These are phyloP conservation scores for Rhododendron molle DNA, from an alignment of 148 eudicot genomes.

Conservation along the genomic window DNA sequence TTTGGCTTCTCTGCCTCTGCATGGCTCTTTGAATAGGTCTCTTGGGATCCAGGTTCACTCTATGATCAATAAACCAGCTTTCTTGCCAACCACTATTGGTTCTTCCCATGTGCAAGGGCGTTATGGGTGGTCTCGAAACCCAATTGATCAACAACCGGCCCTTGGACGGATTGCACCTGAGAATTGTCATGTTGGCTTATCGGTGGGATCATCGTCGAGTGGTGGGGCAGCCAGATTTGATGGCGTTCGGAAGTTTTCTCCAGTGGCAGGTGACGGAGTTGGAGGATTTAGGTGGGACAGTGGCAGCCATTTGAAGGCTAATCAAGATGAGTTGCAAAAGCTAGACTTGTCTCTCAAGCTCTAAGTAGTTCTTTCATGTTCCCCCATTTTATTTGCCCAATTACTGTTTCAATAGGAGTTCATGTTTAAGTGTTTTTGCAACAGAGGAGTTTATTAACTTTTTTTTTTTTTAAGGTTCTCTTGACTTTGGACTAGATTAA, in stretches of 20 bases:
- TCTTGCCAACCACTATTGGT: background rate
- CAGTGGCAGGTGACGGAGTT: slow-evolving; percentile 18
- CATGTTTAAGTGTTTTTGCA: background rate
- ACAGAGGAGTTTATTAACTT: background rate
- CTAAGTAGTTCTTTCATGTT: slow-evolving; percentile 12
- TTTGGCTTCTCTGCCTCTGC: slow-evolving; percentile 39
- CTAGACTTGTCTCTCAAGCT: slow-evolving; percentile 87
- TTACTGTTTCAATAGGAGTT: slow-evolving; percentile 5
- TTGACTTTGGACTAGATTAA: background rate
- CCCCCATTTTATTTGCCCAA: background rate
- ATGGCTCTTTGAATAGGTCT: slow-evolving; percentile 33
- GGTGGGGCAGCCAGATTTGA: slow-evolving; percentile 53
- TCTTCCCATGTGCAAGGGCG: slow-evolving; percentile 24
- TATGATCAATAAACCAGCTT: slow-evolving; percentile 33
- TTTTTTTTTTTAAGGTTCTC: background rate
- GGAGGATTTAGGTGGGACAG: slow-evolving; percentile 30
- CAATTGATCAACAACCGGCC: slow-evolving; percentile 51
- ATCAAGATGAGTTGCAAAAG: slow-evolving; percentile 66
- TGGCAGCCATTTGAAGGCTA: slow-evolving; percentile 21
- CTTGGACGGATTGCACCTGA: slow-evolving; percentile 45
- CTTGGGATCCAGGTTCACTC: slow-evolving; percentile 47
- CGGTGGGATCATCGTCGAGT: slow-evolving; percentile 19
- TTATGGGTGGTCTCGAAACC: slow-evolving; percentile 44
- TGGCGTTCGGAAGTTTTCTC: slow-evolving; percentile 30
- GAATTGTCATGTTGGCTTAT: slow-evolving; percentile 5